Percentiles rank a stretch among this genome's conserved stretches.
These are phyloP conservation scores for Grosmannia serpens DNA, from an alignment of 2,329 filamentous ascomycete genomes.

Conservation along the genomic window DNA sequence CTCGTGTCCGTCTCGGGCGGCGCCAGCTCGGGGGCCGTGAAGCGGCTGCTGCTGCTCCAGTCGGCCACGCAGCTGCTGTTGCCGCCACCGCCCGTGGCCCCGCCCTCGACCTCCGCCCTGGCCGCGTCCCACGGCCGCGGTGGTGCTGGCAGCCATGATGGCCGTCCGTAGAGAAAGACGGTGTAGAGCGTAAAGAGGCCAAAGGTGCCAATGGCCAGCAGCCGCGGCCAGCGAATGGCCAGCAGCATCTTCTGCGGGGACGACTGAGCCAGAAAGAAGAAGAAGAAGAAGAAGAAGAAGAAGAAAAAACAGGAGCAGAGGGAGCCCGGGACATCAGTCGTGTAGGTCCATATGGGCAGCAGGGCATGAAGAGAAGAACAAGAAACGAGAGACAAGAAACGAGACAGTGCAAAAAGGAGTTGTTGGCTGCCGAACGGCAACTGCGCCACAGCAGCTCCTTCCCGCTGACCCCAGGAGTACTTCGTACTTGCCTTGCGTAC, in stretches of 20 bases:
- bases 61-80: neutral
- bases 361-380: neutral
- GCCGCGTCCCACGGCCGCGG: neutral
- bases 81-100: neutral
- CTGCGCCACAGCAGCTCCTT: too few species aligned
- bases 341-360: neutral
- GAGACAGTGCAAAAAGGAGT: neutral
- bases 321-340: neutral
- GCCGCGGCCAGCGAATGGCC: conserved; percentile 1
- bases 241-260: neutral
- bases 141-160: conserved; percentile 1
- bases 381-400: neutral
- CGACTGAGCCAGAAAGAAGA: neutral
- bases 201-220: neutral
- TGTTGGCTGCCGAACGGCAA: neutral
- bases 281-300: neutral
- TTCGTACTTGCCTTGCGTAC: too few species aligned
- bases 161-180: conserved; percentile 3
- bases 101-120: neutral
- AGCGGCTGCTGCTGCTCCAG: neutral
- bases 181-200: conserved; percentile 2
- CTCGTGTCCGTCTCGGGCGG: neutral
- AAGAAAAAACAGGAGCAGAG: neutral
- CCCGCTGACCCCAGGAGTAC: too few species aligned
- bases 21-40: neutral